phyloP scores from a whole-genome alignment of 169 alveolate species.

The Plasmodium inui region DNA sequence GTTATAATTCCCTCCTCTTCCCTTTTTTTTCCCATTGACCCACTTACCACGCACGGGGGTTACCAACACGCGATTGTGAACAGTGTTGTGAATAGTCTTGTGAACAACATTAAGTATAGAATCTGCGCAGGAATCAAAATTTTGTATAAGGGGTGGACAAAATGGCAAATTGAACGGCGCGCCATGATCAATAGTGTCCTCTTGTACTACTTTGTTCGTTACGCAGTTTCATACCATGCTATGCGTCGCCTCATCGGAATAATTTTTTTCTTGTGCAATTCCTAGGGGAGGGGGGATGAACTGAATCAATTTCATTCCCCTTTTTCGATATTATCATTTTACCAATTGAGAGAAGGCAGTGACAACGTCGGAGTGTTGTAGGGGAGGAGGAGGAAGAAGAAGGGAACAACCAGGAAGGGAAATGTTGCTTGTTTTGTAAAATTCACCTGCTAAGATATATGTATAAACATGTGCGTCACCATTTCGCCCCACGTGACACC shows the following conservation, averaged over 20 bases:
- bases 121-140: not conserved
- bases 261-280: not conserved
- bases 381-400: not conserved
- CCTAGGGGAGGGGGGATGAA: not conserved
- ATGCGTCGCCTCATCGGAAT: not conserved
- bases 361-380: not conserved
- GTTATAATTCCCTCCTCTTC: not conserved
- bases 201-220: not conserved
- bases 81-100: not conserved
- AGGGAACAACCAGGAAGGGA: not conserved
- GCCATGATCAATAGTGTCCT: not conserved
- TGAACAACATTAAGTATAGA: not conserved
- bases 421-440: not conserved
- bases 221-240: not conserved
- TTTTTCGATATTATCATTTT: not conserved
- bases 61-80: not conserved
- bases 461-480: not conserved
- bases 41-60: not conserved
- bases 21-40: not conserved
- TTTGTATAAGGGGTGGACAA: not conserved
- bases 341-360: not conserved
- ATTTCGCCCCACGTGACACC: not conserved
- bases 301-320: slow-evolving; percentile 1
- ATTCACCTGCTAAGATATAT: not conserved
- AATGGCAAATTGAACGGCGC: not conserved